Conservation (phyloP, 768 basidiomycete species). For the button mushroom (Agaricus bisporus) region DNA sequence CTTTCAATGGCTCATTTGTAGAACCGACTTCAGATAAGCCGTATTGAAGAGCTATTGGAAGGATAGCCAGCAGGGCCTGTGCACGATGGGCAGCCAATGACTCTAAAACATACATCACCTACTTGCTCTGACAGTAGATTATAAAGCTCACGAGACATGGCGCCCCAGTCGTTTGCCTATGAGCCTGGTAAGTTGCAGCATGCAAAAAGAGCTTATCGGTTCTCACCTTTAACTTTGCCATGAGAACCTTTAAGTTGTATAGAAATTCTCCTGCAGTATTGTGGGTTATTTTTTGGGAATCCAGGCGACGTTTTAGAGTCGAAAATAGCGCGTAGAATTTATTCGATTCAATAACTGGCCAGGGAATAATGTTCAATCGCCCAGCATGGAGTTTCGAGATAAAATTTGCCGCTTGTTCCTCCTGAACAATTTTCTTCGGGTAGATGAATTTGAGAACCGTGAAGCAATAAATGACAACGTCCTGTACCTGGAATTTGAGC, state of each 20-base stretch:
- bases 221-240: slow-evolving; percentile 60
- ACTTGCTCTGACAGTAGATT: background rate
- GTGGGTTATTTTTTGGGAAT: slow-evolving; percentile 44
- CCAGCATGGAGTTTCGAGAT: slow-evolving; percentile 55
- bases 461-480: background rate
- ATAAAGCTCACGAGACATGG: slow-evolving; percentile 47
- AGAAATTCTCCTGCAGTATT: slow-evolving; percentile 48
- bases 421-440: slow-evolving; percentile 48
- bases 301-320: slow-evolving; percentile 37
- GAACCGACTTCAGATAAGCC: slow-evolving; percentile 42
- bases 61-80: slow-evolving; percentile 31
- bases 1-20: slow-evolving; percentile 45
- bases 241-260: slow-evolving; percentile 51
- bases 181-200: background rate
- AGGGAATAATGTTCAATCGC: slow-evolving; percentile 51
- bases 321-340: slow-evolving; percentile 56
- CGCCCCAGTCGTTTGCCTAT: slow-evolving; percentile 61
- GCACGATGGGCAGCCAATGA: slow-evolving; percentile 44
- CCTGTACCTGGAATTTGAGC: slow-evolving; percentile 38
- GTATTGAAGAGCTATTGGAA: slow-evolving; percentile 41
- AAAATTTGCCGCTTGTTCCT: slow-evolving; percentile 57
- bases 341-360: slow-evolving; percentile 61
- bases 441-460: background rate
- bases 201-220: background rate
- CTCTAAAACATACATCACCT: slow-evolving; percentile 23